Percentiles rank a stretch among this genome's conserved stretches.
phyloP scores from a whole-genome alignment of 2,329 filamentous ascomycete species.

The Akanthomyces muscarius region DNA sequence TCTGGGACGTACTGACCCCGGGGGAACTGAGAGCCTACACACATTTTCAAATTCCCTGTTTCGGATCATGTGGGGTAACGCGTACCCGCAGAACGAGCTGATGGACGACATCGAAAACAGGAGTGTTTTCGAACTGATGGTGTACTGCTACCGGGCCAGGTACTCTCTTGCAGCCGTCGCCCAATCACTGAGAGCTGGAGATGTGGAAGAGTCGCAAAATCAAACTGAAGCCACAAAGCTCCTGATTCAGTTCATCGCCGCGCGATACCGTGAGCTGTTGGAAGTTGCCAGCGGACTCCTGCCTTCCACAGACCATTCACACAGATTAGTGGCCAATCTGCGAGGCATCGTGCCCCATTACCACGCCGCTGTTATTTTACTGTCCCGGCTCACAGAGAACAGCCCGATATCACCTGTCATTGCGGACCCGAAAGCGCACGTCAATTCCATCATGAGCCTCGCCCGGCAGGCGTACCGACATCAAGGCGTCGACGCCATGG shows the following conservation, averaged over 20 bases:
- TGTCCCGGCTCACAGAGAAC: constrained; percentile 17
- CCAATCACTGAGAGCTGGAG: constrained; percentile 19
- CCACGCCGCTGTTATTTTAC: constrained; percentile 30
- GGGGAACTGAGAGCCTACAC: constrained; percentile 28
- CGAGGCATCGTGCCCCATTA: constrained; percentile 33
- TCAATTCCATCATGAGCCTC: constrained; percentile 27
- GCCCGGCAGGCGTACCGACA: constrained; percentile 31
- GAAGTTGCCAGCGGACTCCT: constrained; percentile 27
- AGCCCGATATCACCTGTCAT: neutral
- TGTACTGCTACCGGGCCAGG: constrained; percentile 29
- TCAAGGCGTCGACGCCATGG: constrained; percentile 29
- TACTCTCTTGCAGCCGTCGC: constrained; percentile 29
- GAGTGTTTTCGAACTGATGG: constrained; percentile 29
- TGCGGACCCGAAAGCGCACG: neutral
- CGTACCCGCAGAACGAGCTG: constrained; percentile 32
- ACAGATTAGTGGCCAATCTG: constrained; percentile 33
- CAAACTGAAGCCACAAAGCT: constrained; percentile 20
- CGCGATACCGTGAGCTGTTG: constrained; percentile 25
- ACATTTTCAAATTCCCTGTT: constrained; percentile 32
- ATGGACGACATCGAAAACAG: constrained; percentile 35
- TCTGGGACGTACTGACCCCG: constrained; percentile 14
- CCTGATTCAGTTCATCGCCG: constrained; percentile 23
- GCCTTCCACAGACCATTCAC: constrained; percentile 24
- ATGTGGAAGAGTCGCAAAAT: constrained; percentile 22
- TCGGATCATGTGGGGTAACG: constrained; percentile 30